Evolutionary conservation across 805 yeast species (phyloP).

Genomic region (Ogataea dorogensis): DNA sequence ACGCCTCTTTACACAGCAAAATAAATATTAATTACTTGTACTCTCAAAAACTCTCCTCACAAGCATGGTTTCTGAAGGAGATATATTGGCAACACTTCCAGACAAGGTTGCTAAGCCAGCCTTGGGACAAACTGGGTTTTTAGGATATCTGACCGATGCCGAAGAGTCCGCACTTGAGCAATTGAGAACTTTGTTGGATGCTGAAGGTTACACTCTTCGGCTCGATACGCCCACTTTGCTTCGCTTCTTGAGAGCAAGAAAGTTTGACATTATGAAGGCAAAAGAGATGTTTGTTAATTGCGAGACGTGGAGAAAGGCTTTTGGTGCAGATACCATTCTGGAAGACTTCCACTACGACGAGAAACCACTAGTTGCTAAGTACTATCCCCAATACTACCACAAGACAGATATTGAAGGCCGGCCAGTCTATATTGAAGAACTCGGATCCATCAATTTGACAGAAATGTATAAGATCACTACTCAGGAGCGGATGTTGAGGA

Average conservation of each 20-base stretch:
- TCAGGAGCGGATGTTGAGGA: constrained; percentile 93
- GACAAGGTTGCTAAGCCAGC: constrained; percentile 56
- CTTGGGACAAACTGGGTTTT: constrained; percentile 62
- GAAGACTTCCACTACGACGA: constrained; percentile 90
- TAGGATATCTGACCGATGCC: constrained; percentile 71
- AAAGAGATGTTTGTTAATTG: constrained; percentile 80
- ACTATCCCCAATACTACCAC: constrained; percentile 96
- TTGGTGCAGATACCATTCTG: constrained; percentile 83
- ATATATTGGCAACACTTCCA: constrained; percentile 30
- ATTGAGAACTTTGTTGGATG: constrained; percentile 56
- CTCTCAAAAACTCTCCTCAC: neutral
- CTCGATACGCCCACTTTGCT: constrained; percentile 81
- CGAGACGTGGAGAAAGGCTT: constrained; percentile 88
- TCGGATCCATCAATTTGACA: constrained; percentile 84
- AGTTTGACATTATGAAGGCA: constrained; percentile 81
- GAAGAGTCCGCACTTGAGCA: constrained; percentile 61
- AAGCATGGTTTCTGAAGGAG: constrained; percentile 27
- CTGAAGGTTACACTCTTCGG: constrained; percentile 69
- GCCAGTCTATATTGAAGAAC: constrained; percentile 91
- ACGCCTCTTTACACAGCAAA: constrained; percentile 5
- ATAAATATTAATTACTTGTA: constrained; percentile 4
- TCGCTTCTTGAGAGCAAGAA: constrained; percentile 92
- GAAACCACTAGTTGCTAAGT: constrained; percentile 83
- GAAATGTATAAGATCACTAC: constrained; percentile 93
- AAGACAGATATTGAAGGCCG: constrained; percentile 96